Conservation (phyloP, 2,329 filamentous ascomycete genomes). For the Trichophyton schoenleinii region DNA sequence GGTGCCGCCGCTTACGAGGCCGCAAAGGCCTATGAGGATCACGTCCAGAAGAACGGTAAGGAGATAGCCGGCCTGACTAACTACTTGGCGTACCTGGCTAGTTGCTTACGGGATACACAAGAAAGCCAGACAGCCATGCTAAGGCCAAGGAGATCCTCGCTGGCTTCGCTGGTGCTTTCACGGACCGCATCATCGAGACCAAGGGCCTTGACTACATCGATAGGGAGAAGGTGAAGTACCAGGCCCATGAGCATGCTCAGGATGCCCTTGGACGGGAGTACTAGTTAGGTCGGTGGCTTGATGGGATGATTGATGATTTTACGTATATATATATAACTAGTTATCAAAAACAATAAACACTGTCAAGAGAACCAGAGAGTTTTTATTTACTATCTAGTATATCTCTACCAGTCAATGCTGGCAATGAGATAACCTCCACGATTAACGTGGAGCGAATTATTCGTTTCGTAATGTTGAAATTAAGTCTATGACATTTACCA, state of each 20-base stretch:
- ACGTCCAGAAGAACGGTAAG: slow-evolving; percentile 55
- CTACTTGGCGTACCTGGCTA: neutral
- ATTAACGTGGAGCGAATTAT: neutral
- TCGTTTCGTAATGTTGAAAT: slow-evolving; percentile 1
- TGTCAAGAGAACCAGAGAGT: too few relatives aligned
- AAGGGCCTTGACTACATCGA: slow-evolving; percentile 42
- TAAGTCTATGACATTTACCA: slow-evolving; percentile 4
- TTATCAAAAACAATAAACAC: too few relatives aligned
- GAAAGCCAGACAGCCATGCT: slow-evolving; percentile 55
- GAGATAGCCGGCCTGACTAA: slow-evolving; percentile 11
- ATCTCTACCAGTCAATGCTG: neutral
- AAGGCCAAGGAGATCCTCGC: slow-evolving; percentile 68
- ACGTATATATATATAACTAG: too few relatives aligned
- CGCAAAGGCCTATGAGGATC: slow-evolving; percentile 67
- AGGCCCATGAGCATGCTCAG: neutral
- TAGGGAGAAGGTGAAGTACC: neutral
- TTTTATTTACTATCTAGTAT: too few relatives aligned
- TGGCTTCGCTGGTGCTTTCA: slow-evolving; percentile 62
- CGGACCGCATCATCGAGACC: slow-evolving; percentile 61
- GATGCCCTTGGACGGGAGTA: neutral
- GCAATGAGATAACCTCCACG: neutral
- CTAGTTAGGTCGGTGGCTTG: neutral
- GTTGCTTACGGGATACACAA: slow-evolving; percentile 25
- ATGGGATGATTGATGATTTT: too few relatives aligned
- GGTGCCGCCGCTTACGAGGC: slow-evolving; percentile 67